These are phyloP conservation scores for Yamadazyma laniorum DNA, from an alignment of 805 yeast species.

Conservation along the genomic window DNA sequence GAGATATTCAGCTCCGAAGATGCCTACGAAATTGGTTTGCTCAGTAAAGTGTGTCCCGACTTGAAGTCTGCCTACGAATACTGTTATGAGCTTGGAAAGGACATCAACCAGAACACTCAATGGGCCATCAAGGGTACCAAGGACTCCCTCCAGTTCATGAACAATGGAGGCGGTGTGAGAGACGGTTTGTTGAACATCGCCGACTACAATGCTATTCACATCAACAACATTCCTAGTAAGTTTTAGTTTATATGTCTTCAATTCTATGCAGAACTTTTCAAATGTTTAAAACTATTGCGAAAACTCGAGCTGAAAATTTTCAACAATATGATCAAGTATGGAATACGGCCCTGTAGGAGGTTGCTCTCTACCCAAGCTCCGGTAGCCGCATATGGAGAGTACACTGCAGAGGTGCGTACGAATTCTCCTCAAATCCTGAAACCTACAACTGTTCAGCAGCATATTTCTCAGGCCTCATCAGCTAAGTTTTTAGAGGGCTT, in stretches of 20 bases:
- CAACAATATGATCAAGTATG: constrained; percentile 7
- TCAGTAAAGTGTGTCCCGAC: constrained; percentile 44
- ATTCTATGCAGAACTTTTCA: neutral
- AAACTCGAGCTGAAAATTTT: constrained; percentile 5
- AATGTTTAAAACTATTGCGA: constrained; percentile 3
- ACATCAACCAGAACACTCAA: constrained; percentile 45
- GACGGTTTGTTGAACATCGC: constrained; percentile 56
- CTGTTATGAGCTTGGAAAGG: constrained; percentile 50
- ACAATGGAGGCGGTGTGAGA: constrained; percentile 34
- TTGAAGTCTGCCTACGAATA: constrained; percentile 48
- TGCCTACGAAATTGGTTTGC: constrained; percentile 56
- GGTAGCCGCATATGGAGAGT: neutral
- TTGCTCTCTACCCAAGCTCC: constrained; percentile 4
- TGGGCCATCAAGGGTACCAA: constrained; percentile 71
- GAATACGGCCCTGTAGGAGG: constrained; percentile 3
- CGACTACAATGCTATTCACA: constrained; percentile 38
- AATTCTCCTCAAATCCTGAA: neutral
- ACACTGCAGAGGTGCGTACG: neutral
- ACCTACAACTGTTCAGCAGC: neutral
- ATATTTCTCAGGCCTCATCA: constrained; percentile 4
- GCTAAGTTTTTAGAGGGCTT: constrained; percentile 12
- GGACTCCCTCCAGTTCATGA: constrained; percentile 44
- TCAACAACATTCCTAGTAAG: constrained; percentile 9
- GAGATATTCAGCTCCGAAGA: constrained; percentile 52
- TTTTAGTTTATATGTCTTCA: constrained; percentile 2